Conservation (phyloP, 2,329 filamentous ascomycete species). For the Diaporthe sp. region DNA sequence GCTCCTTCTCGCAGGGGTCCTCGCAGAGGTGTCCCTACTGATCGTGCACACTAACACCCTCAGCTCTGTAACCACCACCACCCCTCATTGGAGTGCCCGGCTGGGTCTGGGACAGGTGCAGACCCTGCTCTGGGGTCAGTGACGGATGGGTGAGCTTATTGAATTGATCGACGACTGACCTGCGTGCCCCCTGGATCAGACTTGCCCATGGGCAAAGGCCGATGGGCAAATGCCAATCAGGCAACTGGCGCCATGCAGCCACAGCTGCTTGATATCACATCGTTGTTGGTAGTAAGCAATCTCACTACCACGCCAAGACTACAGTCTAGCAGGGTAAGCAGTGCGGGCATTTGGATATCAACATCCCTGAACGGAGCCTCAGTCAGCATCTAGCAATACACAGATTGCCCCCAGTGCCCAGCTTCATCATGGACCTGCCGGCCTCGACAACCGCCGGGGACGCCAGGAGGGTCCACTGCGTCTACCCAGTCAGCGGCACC, state of each 20-base stretch:
- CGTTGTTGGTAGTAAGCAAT: not conserved
- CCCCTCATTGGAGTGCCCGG: not conserved
- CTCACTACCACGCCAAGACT: not conserved
- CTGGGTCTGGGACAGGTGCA: not conserved
- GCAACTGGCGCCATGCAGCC: not conserved
- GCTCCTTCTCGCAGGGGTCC: not conserved
- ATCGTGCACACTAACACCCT: not conserved
- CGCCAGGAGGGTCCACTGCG: not conserved
- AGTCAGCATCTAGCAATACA: not conserved
- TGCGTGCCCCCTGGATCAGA: not conserved
- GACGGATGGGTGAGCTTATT: not conserved
- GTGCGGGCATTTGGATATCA: not conserved
- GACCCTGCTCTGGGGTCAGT: not conserved
- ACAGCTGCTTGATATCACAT: not conserved
- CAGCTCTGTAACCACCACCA: not conserved
- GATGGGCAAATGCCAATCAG: not conserved
- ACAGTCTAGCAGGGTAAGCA: not conserved
- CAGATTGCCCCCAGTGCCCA: not conserved
- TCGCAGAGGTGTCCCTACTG: not conserved
- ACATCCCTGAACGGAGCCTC: not conserved
- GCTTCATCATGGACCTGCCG: not conserved
- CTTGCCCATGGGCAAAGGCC: not conserved
- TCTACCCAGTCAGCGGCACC: slow-evolving; percentile 16
- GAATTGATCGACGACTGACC: not conserved
- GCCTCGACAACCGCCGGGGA: not conserved